Evolutionary conservation across 176 grass and related monocot species (phyloP), one percentile per base, ranked within the genome.

Genomic region (Ampelocalamus luodianensis): DNA sequence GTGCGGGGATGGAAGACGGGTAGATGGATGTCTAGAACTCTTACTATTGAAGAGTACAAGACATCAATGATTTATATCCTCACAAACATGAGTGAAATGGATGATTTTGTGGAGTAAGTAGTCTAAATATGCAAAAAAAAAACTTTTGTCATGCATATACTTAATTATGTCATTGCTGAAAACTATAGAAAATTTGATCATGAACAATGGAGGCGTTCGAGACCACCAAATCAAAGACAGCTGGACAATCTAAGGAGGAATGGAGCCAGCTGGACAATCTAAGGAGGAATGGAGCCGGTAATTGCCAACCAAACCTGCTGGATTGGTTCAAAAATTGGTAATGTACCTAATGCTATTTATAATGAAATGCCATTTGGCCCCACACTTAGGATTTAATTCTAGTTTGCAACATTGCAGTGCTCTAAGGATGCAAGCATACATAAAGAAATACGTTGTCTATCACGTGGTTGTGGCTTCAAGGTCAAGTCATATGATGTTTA

Each of bases 261-360:
- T 23, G 79, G 65, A 3, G 34, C 34, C 2, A 82, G 15, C 10
- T 82, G 53, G 38, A 39, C 38, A 39, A 6, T 34, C 32, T 34
- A 34, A 34, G 32, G 32, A 34, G 32, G 32, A 34, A 53, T 23
- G 79, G 65, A 3, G 34, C 34, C 2, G 65, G 48, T 15, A 39
- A 56, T 69, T 34, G 79, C 11, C 55, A 81, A 6, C 79, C 48
- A 24, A 24, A 81, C 20, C 12, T 81, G 34, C 4, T 81, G 13
- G 79, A 81, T 18, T 81, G 79, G 79, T 81, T 81, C 53, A 81
- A 26, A 16, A 17, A 3, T 24, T 78, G 37, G 75, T 78, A 78
- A 37, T 17, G 22, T 8, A 16, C 36, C 10, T 16, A 50, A 34
- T 34, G 32, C 32, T 34, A 34, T 34, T 34, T 34, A 34, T 34